phyloP scores from a whole-genome alignment of 2,329 filamentous ascomycete species.

The Colletotrichum spinosum region DNA sequence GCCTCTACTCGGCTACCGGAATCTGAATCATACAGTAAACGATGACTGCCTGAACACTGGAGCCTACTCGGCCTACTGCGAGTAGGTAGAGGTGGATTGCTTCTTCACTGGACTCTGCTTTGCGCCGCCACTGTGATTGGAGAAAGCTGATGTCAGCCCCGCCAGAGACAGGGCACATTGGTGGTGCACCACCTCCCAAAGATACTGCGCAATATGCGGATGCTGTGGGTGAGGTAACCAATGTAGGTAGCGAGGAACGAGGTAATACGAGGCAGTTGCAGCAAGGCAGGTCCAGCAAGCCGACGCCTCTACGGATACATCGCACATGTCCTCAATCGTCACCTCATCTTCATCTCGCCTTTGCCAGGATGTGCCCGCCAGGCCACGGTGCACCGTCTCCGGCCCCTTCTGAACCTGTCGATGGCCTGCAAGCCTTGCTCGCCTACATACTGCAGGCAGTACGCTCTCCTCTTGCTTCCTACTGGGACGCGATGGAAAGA shows the following conservation, averaged over 20 bases:
- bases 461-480: slow-evolving; percentile 5
- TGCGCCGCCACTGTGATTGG: slow-evolving; percentile 30
- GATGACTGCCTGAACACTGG: too few relatives aligned
- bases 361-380: slow-evolving; percentile 29
- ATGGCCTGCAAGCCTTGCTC: slow-evolving; percentile 16
- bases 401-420: slow-evolving; percentile 22
- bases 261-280: too few relatives aligned
- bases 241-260: too few relatives aligned
- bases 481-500: slow-evolving; percentile 24
- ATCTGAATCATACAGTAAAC: too few relatives aligned
- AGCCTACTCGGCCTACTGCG: not conserved
- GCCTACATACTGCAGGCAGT: not conserved
- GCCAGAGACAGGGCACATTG: slow-evolving; percentile 11
- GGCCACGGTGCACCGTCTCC: slow-evolving; percentile 15
- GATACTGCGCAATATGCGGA: too few relatives aligned
- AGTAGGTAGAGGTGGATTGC: slow-evolving; percentile 17
- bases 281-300: too few relatives aligned
- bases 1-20: not conserved
- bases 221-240: too few relatives aligned
- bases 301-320: slow-evolving; percentile 13
- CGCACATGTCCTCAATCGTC: slow-evolving; percentile 34
- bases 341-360: slow-evolving; percentile 37
- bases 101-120: slow-evolving; percentile 7
- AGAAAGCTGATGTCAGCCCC: slow-evolving; percentile 25
- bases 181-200: not conserved